A percentile compares a stretch with the other conserved stretches of the same genome.
Conservation (phyloP, 768 basidiomycete species). For the Scleroderma bovista region DNA sequence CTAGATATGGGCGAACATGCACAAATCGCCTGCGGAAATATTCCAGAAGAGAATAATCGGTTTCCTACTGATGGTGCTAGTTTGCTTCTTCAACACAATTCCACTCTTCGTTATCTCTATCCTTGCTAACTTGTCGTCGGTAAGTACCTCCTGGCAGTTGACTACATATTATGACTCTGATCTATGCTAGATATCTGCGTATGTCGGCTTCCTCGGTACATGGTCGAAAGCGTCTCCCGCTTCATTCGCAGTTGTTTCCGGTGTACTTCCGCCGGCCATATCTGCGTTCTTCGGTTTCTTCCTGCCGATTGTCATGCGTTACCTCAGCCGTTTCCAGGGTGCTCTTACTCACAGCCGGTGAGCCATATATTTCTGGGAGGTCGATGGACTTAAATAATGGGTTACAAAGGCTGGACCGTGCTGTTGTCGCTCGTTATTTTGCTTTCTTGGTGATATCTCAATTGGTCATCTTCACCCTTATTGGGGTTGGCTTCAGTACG, state of each 20-base stretch:
- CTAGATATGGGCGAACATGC: slow-evolving; percentile 90
- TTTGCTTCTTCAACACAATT: slow-evolving; percentile 94
- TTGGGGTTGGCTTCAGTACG: slow-evolving; percentile 85
- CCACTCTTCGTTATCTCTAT: slow-evolving; percentile 88
- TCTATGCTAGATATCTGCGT: slow-evolving; percentile 35
- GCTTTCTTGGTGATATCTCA: slow-evolving; percentile 93
- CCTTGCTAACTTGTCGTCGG: slow-evolving; percentile 83
- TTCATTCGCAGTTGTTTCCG: slow-evolving; percentile 82
- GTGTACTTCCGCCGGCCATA: slow-evolving; percentile 88
- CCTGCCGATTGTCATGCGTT: slow-evolving; percentile 88
- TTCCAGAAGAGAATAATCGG: slow-evolving; percentile 66
- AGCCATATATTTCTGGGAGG: slow-evolving; percentile 1
- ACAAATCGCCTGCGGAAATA: slow-evolving; percentile 60
- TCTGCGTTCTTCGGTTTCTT: slow-evolving; percentile 87
- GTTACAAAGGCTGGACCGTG: slow-evolving; percentile 75
- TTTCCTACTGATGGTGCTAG: slow-evolving; percentile 66
- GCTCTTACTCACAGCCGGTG: slow-evolving; percentile 30
- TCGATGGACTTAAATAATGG: not conserved
- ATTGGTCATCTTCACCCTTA: slow-evolving; percentile 87
- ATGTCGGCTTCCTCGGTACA: slow-evolving; percentile 65
- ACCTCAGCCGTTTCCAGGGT: slow-evolving; percentile 68
- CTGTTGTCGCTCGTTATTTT: slow-evolving; percentile 89
- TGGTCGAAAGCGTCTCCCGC: slow-evolving; percentile 62
- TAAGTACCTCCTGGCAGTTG: slow-evolving; percentile 31
- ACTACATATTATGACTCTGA: slow-evolving; percentile 3